These are phyloP conservation scores for Mesotaenium endlicherianum DNA, from an alignment of 139 green algal species.

Conservation along the genomic window DNA sequence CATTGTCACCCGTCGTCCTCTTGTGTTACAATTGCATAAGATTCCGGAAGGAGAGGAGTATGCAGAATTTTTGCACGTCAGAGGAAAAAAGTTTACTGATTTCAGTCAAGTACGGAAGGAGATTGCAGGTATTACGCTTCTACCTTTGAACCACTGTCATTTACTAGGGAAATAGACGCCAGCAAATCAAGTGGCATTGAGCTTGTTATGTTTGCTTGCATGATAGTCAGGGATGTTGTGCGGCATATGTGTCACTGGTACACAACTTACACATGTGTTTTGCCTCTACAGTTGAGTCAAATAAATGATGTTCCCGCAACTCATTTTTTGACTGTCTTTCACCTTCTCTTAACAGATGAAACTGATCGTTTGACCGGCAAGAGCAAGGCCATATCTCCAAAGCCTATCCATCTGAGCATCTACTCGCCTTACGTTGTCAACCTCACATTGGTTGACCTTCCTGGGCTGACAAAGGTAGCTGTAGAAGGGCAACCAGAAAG, in stretches of 20 bases:
- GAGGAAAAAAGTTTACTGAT: conserved; percentile 73
- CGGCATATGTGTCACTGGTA: too few relatives aligned
- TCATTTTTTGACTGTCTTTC: background rate
- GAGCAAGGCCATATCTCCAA: conserved; percentile 78
- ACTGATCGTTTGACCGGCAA: conserved; percentile 76
- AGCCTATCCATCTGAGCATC: conserved; percentile 92
- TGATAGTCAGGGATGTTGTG: too few relatives aligned
- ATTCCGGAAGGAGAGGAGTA: conserved; percentile 75
- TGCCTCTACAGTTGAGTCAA: too few relatives aligned
- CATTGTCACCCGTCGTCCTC: conserved; percentile 87
- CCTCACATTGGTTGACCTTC: conserved; percentile 96
- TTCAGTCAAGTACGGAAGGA: conserved; percentile 85
- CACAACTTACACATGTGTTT: too few relatives aligned
- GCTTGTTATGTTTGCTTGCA: too few relatives aligned
- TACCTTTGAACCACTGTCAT: too few relatives aligned
- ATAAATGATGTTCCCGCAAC: background rate
- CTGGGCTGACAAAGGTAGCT: conserved; percentile 92
- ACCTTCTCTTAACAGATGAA: conserved; percentile 60
- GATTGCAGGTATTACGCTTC: conserved; percentile 82
- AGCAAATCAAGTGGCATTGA: too few relatives aligned
- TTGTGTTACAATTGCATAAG: conserved; percentile 85
- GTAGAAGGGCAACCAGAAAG: conserved; percentile 60
- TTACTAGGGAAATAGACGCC: too few relatives aligned
- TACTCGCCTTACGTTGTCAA: conserved; percentile 80
- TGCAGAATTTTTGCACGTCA: conserved; percentile 84